Percentiles rank a stretch among this genome's conserved stretches.
phyloP scores from a whole-genome alignment of 1,284 basidiomycete genomes.

The Xerocomus amazonicus region DNA sequence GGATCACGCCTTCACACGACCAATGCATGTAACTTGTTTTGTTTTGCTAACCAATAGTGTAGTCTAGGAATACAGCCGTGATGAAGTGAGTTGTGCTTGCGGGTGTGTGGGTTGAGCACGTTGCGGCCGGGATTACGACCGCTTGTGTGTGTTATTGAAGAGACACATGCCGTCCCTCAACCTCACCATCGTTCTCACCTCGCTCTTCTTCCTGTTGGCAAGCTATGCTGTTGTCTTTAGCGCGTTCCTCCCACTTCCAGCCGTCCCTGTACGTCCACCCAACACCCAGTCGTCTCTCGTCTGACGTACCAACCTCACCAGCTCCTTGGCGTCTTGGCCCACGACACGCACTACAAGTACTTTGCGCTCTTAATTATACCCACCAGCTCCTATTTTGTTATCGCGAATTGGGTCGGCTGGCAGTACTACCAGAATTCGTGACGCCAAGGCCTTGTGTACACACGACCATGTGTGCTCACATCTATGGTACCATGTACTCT shows the following conservation, averaged over 20 bases:
- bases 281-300: neutral
- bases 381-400: conserved; percentile 81
- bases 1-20: conserved; percentile 8
- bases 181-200: conserved; percentile 45
- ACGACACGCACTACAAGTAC: conserved; percentile 88
- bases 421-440: conserved; percentile 88
- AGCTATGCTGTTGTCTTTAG: conserved; percentile 65
- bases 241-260: conserved; percentile 54
- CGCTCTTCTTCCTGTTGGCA: conserved; percentile 53
- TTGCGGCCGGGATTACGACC: conserved; percentile 31
- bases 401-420: conserved; percentile 97
- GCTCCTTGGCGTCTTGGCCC: conserved; percentile 59
- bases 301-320: conserved; percentile 31
- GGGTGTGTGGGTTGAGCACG: conserved; percentile 16
- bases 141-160: conserved; percentile 1
- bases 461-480: too few species aligned
- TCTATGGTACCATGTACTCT: conserved; percentile 7
- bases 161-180: conserved; percentile 33
- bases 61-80: conserved; percentile 23
- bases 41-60: conserved; percentile 19
- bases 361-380: conserved; percentile 77
- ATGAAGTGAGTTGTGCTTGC: neutral
- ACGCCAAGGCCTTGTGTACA: conserved; percentile 14
- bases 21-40: conserved; percentile 19
- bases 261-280: conserved; percentile 43